Evolutionary conservation across 345 rosid species (phyloP), one percentile per base, ranked within the genome.

Genomic region (Rhodomyrtus tomentosa): DNA sequence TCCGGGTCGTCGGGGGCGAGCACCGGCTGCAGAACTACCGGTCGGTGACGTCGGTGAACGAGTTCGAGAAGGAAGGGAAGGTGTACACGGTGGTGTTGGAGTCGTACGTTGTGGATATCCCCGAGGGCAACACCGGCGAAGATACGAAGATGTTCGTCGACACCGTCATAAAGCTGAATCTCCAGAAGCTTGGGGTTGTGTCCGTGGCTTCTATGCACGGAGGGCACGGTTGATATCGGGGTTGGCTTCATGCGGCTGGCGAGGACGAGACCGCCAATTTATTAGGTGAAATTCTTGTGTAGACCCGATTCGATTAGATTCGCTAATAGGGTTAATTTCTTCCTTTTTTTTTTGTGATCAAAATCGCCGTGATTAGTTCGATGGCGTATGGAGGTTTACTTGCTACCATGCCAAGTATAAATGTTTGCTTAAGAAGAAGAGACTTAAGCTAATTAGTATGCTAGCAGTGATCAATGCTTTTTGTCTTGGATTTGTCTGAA

Each of bases 91-190:
- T 95, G 25, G 99, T 95, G 74, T 85, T 93, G 83, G 99, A 96
- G 89, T 94, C 98, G 1, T 96, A 95, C 85, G 84, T 85, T 12
- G 99, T 96, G 53, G 99, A 96, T 86, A 92, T 96, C 36, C 99
- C 99, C 10, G 92, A 91, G 10, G 99, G 98, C 3, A 96, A 96
- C 72, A 92, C 97, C 2, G 93, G 80, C 32, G 95, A 89, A 58
- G 98, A 96, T 85, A 92, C 98, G 0, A 95, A 93, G 92, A 94
- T 96, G 98, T 96, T 96, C 49, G 96, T 86, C 36, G 98, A 95
- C 81, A 96, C 99, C 80, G 99, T 96, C 29, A 95, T 96, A n/a
- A 96, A 96, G 90, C 90, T 93, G 88, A 96, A 96, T 85, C 95
- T 96, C 82, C 98, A 96, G 58, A 96, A 96, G 92, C 95, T 96